Percentiles rank a stretch among this genome's conserved stretches.
Conservation (phyloP, 2,329 filamentous ascomycete species). For the Fusarium citri region DNA sequence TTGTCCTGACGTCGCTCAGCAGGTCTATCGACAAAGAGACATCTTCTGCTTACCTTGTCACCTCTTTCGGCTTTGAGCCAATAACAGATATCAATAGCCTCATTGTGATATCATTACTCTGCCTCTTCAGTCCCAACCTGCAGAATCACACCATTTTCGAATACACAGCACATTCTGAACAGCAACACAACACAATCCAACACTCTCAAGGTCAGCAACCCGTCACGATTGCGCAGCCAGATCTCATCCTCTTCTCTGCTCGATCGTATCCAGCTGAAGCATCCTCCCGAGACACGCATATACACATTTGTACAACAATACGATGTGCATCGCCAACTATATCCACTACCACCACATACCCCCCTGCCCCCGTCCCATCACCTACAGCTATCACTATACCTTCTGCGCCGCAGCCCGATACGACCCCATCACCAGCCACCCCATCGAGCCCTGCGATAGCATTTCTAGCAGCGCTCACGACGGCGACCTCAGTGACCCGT, state of each 20-base stretch:
- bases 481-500: conserved; percentile 57
- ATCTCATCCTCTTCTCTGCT: conserved; percentile 1
- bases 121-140: neutral
- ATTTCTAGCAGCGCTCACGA: conserved; percentile 25
- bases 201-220: neutral
- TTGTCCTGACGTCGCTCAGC: neutral
- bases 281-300: conserved; percentile 41
- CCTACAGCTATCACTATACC: conserved; percentile 57
- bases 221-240: conserved; percentile 10
- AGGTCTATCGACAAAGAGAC: neutral
- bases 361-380: conserved; percentile 56
- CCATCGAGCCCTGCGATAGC: conserved; percentile 39
- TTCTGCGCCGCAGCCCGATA: conserved; percentile 56
- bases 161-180: conserved; percentile 1
- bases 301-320: conserved; percentile 30
- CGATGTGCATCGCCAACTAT: conserved; percentile 65
- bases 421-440: conserved; percentile 46
- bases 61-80: neutral
- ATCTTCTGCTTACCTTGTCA: neutral
- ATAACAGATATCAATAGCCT: neutral
- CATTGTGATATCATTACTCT: conserved; percentile 1
- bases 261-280: conserved; percentile 38
- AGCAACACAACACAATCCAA: neutral
- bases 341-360: conserved; percentile 63
- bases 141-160: neutral